phyloP scores from a whole-genome alignment of 179 eudicot species.

The Gypsophila paniculata region DNA sequence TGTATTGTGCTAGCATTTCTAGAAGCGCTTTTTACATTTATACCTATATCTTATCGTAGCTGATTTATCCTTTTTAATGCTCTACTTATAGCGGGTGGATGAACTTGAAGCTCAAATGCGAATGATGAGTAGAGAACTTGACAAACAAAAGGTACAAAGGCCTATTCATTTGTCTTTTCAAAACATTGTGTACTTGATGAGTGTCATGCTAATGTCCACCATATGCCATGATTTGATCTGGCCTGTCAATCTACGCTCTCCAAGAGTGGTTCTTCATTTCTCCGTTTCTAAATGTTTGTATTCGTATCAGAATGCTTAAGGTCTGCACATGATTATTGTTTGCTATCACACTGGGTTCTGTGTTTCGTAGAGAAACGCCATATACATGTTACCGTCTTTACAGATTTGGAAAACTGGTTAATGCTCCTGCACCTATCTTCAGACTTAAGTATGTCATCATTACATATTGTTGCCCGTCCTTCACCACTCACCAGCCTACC shows the following conservation, averaged over 20 bases:
- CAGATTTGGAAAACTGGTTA: not conserved
- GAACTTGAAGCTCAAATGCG: constrained; percentile 62
- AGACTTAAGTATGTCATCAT: not conserved
- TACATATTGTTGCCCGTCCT: not conserved
- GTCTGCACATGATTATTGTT: not conserved
- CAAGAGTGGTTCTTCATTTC: not conserved
- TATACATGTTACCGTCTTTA: not conserved
- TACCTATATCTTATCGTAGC: not conserved
- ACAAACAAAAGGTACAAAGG: constrained; percentile 73
- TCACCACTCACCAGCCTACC: not conserved
- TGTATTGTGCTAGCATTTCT: constrained; percentile 2
- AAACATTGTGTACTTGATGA: not conserved
- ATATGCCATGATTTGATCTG: no score
- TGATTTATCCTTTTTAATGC: constrained; percentile 23
- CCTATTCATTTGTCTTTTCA: not conserved
- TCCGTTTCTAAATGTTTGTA: not conserved
- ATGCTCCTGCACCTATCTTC: not conserved
- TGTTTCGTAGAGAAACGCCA: not conserved
- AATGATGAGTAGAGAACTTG: constrained; percentile 68
- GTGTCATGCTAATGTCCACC: not conserved
- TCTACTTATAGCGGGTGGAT: constrained; percentile 50
- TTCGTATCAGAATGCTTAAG: not conserved
- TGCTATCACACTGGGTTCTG: not conserved
- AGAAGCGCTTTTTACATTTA: not conserved
- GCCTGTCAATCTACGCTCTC: no score